Evolutionary conservation across 2,329 filamentous ascomycete species (phyloP).

Genomic region (Penicillium sp.): DNA sequence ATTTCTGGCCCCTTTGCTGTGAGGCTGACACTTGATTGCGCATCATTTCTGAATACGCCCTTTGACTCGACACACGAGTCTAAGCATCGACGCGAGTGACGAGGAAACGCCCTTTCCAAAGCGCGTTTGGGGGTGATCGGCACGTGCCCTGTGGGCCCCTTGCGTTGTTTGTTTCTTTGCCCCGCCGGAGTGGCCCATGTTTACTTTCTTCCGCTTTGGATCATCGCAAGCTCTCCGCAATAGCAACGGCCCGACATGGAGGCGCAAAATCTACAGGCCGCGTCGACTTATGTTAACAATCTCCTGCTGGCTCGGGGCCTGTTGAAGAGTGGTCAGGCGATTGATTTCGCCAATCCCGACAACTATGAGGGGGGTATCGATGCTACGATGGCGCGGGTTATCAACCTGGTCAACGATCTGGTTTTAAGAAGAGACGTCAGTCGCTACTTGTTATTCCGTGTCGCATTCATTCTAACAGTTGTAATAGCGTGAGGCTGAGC

Average conservation of each 20-base stretch:
- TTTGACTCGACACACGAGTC: conserved; percentile 2
- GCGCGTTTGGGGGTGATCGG: conserved; percentile 19
- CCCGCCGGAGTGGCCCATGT: conserved; percentile 39
- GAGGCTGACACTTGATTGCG: conserved; percentile 31
- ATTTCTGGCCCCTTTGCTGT: conserved; percentile 50
- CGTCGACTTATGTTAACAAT: conserved; percentile 70
- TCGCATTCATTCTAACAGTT: conserved; percentile 18
- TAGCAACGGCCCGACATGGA: conserved; percentile 47
- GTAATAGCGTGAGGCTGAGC: conserved; percentile 80
- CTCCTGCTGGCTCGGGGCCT: conserved; percentile 68
- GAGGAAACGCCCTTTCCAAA: conserved; percentile 1
- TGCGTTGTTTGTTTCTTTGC: conserved; percentile 32
- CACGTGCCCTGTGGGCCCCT: conserved; percentile 27
- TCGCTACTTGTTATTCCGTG: conserved; percentile 26
- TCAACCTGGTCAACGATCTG: conserved; percentile 92
- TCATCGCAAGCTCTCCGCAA: conserved; percentile 28
- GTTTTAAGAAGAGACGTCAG: conserved; percentile 86
- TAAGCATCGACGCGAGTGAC: neutral
- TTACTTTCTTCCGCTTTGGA: conserved; percentile 54
- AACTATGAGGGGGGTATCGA: conserved; percentile 64
- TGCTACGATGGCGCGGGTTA: conserved; percentile 81
- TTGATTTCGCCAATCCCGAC: conserved; percentile 81
- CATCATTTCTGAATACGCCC: conserved; percentile 16
- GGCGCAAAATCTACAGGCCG: conserved; percentile 61
- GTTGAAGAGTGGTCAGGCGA: conserved; percentile 60